Evolutionary conservation across 1,284 basidiomycete genomes (phyloP).

Genomic region (Leccinum griseonigrum): DNA sequence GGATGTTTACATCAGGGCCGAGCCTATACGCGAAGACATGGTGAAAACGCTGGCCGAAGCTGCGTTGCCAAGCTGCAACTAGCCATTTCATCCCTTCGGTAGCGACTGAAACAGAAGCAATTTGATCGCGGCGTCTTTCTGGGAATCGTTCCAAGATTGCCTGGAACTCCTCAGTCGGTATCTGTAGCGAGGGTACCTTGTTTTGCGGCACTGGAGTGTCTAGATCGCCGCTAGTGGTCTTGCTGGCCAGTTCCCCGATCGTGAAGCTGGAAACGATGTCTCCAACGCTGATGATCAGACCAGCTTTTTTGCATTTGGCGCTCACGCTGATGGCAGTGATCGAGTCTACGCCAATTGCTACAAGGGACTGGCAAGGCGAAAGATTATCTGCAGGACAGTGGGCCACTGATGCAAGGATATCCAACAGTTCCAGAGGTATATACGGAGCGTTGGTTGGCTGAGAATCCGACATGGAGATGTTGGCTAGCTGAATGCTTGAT

Average conservation of each 20-base stretch:
- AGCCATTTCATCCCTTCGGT: constrained; percentile 32
- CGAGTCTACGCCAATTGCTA: constrained; percentile 49
- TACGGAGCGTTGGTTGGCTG: background rate
- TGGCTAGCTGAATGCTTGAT: background rate
- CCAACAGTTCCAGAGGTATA: constrained; percentile 20
- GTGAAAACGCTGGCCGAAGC: constrained; percentile 42
- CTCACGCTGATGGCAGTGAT: constrained; percentile 50
- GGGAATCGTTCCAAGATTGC: constrained; percentile 17
- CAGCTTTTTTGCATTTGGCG: constrained; percentile 38
- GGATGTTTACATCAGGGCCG: constrained; percentile 29
- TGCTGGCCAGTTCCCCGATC: constrained; percentile 35
- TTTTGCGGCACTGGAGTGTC: constrained; percentile 4
- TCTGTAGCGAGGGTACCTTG: background rate
- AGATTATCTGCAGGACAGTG: constrained; percentile 27
- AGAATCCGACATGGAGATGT: background rate
- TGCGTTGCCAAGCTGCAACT: constrained; percentile 46
- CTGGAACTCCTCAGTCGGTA: constrained; percentile 15
- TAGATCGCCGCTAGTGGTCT: constrained; percentile 7
- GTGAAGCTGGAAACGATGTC: constrained; percentile 43
- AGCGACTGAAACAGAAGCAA: constrained; percentile 12
- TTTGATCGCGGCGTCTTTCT: constrained; percentile 5
- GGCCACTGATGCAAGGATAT: constrained; percentile 24
- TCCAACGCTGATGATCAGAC: constrained; percentile 36
- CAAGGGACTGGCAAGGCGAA: constrained; percentile 34
- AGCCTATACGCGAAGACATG: constrained; percentile 44